Evolutionary conservation across 2,329 filamentous ascomycete species (phyloP).

Genomic region (Claviceps spartinae): DNA sequence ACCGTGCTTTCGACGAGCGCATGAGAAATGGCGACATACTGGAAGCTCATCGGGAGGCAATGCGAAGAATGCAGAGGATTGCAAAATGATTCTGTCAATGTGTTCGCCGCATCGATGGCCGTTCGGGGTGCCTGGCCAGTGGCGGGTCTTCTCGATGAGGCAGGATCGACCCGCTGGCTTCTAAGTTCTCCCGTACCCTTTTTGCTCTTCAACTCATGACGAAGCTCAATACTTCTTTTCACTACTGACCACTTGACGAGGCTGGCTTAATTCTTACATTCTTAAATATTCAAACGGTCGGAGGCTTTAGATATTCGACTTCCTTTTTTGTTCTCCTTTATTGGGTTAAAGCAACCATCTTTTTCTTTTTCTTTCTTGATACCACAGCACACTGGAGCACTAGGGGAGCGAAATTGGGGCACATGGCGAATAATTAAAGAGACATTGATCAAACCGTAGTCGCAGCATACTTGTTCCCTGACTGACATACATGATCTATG

Average conservation of each 20-base stretch:
- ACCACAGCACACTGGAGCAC: background rate
- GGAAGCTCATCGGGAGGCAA: slow-evolving; percentile 62
- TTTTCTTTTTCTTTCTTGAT: background rate
- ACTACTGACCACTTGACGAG: too few relatives aligned
- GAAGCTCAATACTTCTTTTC: background rate
- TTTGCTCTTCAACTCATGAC: background rate
- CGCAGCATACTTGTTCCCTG: too few relatives aligned
- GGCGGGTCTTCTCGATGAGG: background rate
- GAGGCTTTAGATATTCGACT: too few relatives aligned
- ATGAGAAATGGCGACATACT: slow-evolving; percentile 67
- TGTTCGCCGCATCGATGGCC: background rate
- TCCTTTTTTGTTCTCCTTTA: background rate
- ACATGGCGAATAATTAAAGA: background rate
- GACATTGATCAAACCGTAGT: background rate
- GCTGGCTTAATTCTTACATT: too few relatives aligned
- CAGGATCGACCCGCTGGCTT: background rate
- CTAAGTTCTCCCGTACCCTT: background rate
- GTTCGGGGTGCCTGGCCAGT: background rate
- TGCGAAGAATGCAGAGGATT: slow-evolving; percentile 60
- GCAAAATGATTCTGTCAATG: background rate
- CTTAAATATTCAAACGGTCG: too few relatives aligned
- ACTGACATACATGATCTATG: too few relatives aligned
- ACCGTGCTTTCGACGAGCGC: slow-evolving; percentile 54
- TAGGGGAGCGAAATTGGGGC: background rate
- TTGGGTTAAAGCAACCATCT: background rate